Conservation (phyloP, 805 yeast genomes). For the Danielia oregonensis region DNA sequence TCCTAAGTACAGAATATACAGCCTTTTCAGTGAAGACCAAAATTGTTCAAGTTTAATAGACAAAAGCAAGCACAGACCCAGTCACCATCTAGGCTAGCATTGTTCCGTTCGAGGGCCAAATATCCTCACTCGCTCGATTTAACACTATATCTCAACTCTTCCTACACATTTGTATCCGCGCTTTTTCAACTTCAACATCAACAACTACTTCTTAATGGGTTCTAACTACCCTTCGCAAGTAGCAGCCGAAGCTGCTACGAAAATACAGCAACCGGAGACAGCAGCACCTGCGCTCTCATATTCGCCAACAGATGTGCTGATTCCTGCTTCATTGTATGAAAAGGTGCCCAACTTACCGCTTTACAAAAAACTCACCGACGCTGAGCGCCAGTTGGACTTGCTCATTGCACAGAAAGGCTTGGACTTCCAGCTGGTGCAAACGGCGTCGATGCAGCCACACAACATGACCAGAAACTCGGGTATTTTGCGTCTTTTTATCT, state of each 20-base stretch:
- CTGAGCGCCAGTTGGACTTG: constrained; percentile 81
- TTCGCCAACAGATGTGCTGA: constrained; percentile 39
- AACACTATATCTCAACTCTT: no score
- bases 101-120: no score
- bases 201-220: no score
- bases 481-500: constrained; percentile 72
- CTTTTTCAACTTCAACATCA: no score
- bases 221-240: constrained; percentile 16
- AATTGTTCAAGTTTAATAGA: no score
- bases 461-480: constrained; percentile 46
- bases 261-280: constrained; percentile 19
- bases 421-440: constrained; percentile 70
- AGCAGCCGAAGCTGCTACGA: constrained; percentile 26
- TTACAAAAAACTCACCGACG: constrained; percentile 67
- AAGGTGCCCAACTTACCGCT: constrained; percentile 67
- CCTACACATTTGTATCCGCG: no score
- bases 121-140: no score
- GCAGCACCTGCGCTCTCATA: constrained; percentile 39
- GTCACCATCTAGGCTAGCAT: no score
- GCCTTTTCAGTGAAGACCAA: no score
- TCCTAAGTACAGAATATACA: no score
- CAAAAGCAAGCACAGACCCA: no score
- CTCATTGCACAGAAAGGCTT: constrained; percentile 77
- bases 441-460: constrained; percentile 36
- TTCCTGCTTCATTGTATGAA: constrained; percentile 34